These are phyloP conservation scores for Hyaloscypha variabilis DNA, from an alignment of 495 filamentous ascomycete species.

Conservation along the genomic window DNA sequence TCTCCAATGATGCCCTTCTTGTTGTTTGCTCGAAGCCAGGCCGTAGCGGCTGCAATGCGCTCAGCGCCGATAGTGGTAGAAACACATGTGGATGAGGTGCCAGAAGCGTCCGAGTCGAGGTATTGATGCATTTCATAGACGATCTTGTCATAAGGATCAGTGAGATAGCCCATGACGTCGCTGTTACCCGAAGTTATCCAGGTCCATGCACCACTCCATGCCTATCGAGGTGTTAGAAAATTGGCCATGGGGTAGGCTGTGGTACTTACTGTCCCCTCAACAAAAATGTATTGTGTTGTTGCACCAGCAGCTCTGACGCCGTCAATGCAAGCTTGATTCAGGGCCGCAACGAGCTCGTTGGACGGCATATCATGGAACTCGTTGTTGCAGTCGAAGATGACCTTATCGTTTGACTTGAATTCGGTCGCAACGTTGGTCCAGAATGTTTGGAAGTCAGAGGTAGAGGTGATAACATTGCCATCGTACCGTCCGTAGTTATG, in stretches of 20 bases:
- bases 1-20: conserved; percentile 73
- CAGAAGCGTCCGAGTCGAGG: conserved; percentile 58
- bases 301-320: conserved; percentile 63
- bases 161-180: conserved; percentile 47
- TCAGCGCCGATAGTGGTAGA: conserved; percentile 61
- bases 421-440: conserved; percentile 59
- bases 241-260: not conserved
- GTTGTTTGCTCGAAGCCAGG: conserved; percentile 67
- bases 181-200: conserved; percentile 40
- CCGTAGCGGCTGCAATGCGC: conserved; percentile 64
- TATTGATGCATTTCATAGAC: conserved; percentile 54
- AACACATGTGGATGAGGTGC: conserved; percentile 59
- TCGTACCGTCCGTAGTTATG: conserved; percentile 65
- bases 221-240: not conserved
- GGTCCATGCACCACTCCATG: conserved; percentile 29
- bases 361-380: conserved; percentile 60
- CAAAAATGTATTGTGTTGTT: conserved; percentile 65
- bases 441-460: conserved; percentile 53
- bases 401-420: conserved; percentile 55
- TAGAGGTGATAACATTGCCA: conserved; percentile 57
- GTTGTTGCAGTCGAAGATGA: conserved; percentile 67
- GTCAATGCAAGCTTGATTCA: conserved; percentile 65
- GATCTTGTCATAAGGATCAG: conserved; percentile 52
- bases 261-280: conserved; percentile 54
- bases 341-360: conserved; percentile 60